Conservation (phyloP, 345 rosid species). For the Fremontodendron californicum region DNA sequence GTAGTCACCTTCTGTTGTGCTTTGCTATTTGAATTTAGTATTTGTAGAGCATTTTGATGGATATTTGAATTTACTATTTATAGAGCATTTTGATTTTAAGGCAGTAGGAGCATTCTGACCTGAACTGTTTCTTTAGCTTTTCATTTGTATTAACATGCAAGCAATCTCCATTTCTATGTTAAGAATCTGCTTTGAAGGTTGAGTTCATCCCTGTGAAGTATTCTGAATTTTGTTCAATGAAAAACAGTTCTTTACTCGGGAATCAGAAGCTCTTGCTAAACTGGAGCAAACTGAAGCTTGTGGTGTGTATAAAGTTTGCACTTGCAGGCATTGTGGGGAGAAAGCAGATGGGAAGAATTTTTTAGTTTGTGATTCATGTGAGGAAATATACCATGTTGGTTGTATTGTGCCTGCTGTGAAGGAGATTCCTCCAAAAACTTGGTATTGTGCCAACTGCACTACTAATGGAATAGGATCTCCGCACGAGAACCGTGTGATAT, state of each 20-base stretch:
- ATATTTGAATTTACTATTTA: neutral
- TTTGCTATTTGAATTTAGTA: neutral
- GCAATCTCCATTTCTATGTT: constrained; percentile 1
- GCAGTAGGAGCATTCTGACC: neutral
- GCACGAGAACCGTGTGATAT: constrained; percentile 71
- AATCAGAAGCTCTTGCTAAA: constrained; percentile 38
- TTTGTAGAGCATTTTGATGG: neutral
- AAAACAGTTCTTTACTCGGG: constrained; percentile 38
- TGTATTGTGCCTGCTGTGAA: constrained; percentile 70
- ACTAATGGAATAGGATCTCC: constrained; percentile 53
- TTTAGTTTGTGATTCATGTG: constrained; percentile 88
- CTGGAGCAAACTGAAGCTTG: constrained; percentile 39
- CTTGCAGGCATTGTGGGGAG: constrained; percentile 60
- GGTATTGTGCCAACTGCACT: constrained; percentile 76
- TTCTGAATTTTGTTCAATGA: constrained; percentile 14
- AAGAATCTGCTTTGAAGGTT: neutral
- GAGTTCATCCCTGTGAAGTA: constrained; percentile 3
- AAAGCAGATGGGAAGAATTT: constrained; percentile 59
- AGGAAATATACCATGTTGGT: constrained; percentile 73
- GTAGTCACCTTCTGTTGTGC: neutral
- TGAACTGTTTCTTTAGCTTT: constrained; percentile 2
- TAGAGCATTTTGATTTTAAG: neutral
- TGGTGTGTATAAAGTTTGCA: constrained; percentile 33
- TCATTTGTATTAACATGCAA: constrained; percentile 7
- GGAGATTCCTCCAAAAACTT: constrained; percentile 55